Base-by-base conservation (phyloP, 441 rosid genomes). In the Pelargonium hybrid region DNA sequence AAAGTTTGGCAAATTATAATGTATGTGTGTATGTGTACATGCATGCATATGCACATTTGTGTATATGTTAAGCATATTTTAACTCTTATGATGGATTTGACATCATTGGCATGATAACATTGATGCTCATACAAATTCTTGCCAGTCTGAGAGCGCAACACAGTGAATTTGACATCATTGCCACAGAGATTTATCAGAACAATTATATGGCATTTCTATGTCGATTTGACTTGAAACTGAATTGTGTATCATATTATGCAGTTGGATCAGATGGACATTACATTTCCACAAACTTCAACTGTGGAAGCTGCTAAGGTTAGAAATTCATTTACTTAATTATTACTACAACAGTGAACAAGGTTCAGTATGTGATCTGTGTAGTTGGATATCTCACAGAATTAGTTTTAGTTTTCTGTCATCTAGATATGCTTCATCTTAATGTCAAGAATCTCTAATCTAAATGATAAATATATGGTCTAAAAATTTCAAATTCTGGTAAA, bases 261-360 rank as follows among this genome's bases (percentile, higher is more conserved):
- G 97, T 76, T 90, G 85, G 91, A 88, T 80, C 73, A 70, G 67
- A 82, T 69, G 74, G 96, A 82, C 65, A 65, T 84, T 78, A 87
- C 90, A 70, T 87, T 88, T 82, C 90, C 92, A 73, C 79, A 69
- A 64, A 71, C 82, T 78, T 72, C 80, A 61, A 74, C 70, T 21
- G 23, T 69, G 70, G 84, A 83, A 67, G 74, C 78, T 47, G 45
- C 76, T 41, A 87, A 87, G 97, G 98, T 87, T 75, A 77, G 70
- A 18, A 56, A 20, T 56, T 56, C 62, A 56, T 56, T 56, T 21
- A 18, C 25, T n/a, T 5, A 56, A 18, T 18, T 56, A 56, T 56
- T 17, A 18, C 5, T 56, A 21, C 61, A 56, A 37, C 18, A 23
- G 62, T 56, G 62, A 56, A 18, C 11, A 23, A 56, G 21, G 62